Evolutionary conservation across 495 filamentous ascomycete genomes (phyloP), one percentile per base, ranked within the genome.

Genomic region (Cryomyces minteri): DNA sequence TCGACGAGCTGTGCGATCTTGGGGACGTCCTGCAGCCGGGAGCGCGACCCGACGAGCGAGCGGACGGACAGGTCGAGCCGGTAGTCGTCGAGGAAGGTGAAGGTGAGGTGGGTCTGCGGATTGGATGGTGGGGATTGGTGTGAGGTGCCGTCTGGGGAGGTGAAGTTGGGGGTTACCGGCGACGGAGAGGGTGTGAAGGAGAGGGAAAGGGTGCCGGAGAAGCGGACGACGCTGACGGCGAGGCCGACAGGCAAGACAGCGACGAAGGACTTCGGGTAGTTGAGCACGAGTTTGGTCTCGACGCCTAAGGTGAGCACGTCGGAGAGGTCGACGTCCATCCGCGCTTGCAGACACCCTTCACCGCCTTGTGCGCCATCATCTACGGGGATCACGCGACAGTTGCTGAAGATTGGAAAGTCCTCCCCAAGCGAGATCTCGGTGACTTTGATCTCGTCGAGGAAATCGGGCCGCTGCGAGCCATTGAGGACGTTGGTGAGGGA

Each of bases 381-480:
- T 0, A 83, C 78, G 4, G 82, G 82, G 25, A 84, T 84, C 42
- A 98, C 84, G 46, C 92, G 78, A 59, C 90, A 96, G 61, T 98
- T 98, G 68, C 88, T 95, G 62, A 98, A 93, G 12, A 98, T 98
- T 6, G 90, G 90, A 49, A 96, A 98, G 51, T 96, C 92, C 52
- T 98, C 90, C 14, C 90, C 90, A 0, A 98, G 68, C 12, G 74
- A 86, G 46, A 98, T 76, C 61, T 98, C 90, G 2, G 88, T 94
- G 39, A 98, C 82, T 30, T 76, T 76, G 45, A 98, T 95, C 55
- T 88, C 84, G 60, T 88, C 88, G 10, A 96, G 66, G 57, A 92
- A 98, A 41, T 84, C 82, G 0, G 90, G 92, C 43, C 88, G 86
- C 50, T 78, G 79, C 4, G 72, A 67, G 32, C 85, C 80, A 55